Conservation (phyloP, 2,329 filamentous ascomycete species). For the Ascochyta koolunga region DNA sequence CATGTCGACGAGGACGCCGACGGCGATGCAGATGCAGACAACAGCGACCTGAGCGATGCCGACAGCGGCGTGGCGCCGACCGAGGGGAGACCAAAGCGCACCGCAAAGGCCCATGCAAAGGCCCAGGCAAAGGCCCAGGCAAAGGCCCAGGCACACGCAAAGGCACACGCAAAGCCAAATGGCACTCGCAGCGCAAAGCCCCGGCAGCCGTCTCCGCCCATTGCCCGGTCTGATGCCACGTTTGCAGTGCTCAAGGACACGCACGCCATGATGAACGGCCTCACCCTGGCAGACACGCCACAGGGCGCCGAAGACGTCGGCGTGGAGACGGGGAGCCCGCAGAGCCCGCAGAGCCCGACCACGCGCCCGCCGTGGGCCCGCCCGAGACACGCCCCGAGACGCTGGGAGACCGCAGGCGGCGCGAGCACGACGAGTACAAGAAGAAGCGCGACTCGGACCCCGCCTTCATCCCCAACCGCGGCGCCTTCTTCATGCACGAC, state of each 20-base stretch:
- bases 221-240: conserved; percentile 45
- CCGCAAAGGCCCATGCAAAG: conserved; percentile 36
- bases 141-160: conserved; percentile 45
- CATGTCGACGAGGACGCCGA: conserved; percentile 64
- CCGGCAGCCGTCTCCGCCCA: conserved; percentile 43
- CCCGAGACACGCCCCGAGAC: conserved; percentile 56
- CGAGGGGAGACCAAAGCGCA: conserved; percentile 46
- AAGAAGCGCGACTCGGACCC: conserved; percentile 88
- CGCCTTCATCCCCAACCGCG: conserved; percentile 90
- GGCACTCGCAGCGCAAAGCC: conserved; percentile 27
- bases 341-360: conserved; percentile 26
- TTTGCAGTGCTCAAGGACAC: conserved; percentile 61
- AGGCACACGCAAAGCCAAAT: conserved; percentile 33
- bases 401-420: conserved; percentile 72
- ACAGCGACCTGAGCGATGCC: conserved; percentile 62
- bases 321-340: conserved; percentile 55
- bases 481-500: conserved; percentile 97
- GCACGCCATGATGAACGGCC: conserved; percentile 65
- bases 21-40: conserved; percentile 63
- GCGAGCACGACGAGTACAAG: conserved; percentile 90
- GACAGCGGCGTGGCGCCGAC: conserved; percentile 49
- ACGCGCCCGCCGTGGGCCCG: conserved; percentile 48
- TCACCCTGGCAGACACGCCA: conserved; percentile 53
- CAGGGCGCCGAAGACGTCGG: conserved; percentile 55
- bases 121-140: conserved; percentile 25